These are phyloP conservation scores for Cordyceps cateniannulata DNA, from an alignment of 2,329 filamentous ascomycete species.

Conservation along the genomic window DNA sequence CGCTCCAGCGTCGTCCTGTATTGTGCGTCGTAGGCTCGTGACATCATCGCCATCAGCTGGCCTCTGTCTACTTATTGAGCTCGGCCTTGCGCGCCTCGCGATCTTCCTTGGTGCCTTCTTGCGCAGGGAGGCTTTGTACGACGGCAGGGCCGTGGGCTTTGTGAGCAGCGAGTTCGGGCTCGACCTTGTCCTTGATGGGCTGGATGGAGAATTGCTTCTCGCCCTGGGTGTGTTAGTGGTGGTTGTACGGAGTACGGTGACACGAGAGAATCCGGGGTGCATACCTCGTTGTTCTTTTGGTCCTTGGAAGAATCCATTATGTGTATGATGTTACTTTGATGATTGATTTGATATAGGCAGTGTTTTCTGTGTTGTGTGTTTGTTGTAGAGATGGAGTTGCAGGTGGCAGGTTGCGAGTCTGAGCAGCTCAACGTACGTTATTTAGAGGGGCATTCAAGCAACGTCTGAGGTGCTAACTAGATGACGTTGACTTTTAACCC, in stretches of 20 bases:
- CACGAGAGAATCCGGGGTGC: slow-evolving; percentile 11
- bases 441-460: not conserved
- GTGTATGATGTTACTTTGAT: not conserved
- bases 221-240: slow-evolving; percentile 21
- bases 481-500: slow-evolving; percentile 9
- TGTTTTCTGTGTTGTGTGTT: not conserved
- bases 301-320: slow-evolving; percentile 24
- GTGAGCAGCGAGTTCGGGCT: slow-evolving; percentile 45
- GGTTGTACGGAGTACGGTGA: not conserved
- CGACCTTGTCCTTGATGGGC: slow-evolving; percentile 37
- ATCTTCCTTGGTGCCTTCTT: slow-evolving; percentile 63
- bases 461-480: not conserved
- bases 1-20: not conserved
- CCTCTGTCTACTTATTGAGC: slow-evolving; percentile 49
- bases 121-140: slow-evolving; percentile 44
- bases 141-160: slow-evolving; percentile 52
- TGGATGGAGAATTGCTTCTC: slow-evolving; percentile 41
- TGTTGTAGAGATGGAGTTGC: not conserved
- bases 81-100: slow-evolving; percentile 57
- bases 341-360: not conserved
- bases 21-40: not conserved
- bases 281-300: slow-evolving; percentile 26
- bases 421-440: not conserved
- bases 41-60: slow-evolving; percentile 20
- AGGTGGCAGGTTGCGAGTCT: not conserved